A percentile compares a stretch with the other conserved stretches of the same genome.
Conservation (phyloP, 441 rosid species). For the Erodium trifolium region DNA sequence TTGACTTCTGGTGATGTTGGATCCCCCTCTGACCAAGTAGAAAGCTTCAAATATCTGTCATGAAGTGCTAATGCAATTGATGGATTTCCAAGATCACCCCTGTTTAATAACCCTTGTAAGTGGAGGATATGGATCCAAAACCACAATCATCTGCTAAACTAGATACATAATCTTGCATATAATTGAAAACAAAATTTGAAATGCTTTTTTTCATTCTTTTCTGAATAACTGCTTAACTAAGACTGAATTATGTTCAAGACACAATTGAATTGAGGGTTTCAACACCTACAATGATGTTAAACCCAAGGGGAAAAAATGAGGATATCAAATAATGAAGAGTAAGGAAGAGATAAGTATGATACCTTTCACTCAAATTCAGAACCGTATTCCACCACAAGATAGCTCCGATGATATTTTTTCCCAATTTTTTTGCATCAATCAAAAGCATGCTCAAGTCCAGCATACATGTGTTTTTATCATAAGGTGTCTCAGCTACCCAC, state of each 20-base stretch:
- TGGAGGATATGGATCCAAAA: neutral
- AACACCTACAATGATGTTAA: neutral
- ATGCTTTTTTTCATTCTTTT: neutral
- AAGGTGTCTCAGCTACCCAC: conserved; percentile 37
- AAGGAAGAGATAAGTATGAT: neutral
- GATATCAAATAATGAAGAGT: neutral
- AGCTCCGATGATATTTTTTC: conserved; percentile 23
- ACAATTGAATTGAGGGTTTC: neutral
- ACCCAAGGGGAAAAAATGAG: neutral
- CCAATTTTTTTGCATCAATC: conserved; percentile 30
- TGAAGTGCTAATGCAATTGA: conserved; percentile 34
- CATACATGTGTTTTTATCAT: conserved; percentile 29
- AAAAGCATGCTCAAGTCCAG: conserved; percentile 29
- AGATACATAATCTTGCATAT: conserved; percentile 1
- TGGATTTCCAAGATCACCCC: conserved; percentile 23
- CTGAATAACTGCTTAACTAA: neutral
- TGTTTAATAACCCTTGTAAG: conserved; percentile 14
- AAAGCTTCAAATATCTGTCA: conserved; percentile 28
- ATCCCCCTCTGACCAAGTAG: conserved; percentile 29
- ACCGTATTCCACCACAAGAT: conserved; percentile 39
- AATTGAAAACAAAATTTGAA: neutral
- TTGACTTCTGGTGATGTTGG: conserved; percentile 12
- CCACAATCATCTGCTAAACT: neutral
- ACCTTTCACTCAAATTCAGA: conserved; percentile 33
- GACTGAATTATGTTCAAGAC: neutral